Evolutionary conservation across 805 yeast genomes (phyloP), one percentile per base, ranked within the genome.

Genomic region (Hyphopichia homilentoma): DNA sequence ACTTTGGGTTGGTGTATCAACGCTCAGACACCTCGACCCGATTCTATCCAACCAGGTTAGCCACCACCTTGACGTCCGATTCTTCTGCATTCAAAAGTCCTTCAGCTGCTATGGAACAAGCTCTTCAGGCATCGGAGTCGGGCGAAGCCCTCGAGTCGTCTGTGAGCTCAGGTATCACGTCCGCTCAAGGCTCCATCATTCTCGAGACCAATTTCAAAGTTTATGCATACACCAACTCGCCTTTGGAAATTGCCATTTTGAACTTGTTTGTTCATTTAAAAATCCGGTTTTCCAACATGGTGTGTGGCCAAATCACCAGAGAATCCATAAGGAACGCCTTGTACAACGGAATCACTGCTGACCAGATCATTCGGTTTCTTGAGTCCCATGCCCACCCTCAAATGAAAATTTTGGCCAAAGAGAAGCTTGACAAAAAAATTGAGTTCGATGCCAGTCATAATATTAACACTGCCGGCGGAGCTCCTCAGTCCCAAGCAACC

Each of bases 341-440:
- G 23, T 54, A 68, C 25, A 86, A 84, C 47, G 98, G 98, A 18
- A 93, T 93, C 47, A 84, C 96, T 0, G 90, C 97, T 0, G 96
- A 88, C 23, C 98, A 93, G 54, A 85, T 93, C 45, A 83, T 93
- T 39, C 77, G 86, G 42, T 93, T 90, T 53, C 59, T 93, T 27
- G 88, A 86, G 41, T 75, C 88, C 0, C 96, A 93, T 65, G 96
- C 97, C 0, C 97, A 90, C 60, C 84, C 94, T 2, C 95, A 88
- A 53, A 84, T 90, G 93, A 64, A 78, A 34, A 70, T 81, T 31
- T 51, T 75, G 25, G 93, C 90, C 0, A 86, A 83, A 43, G 87
- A 79, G 32, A 74, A 64, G 33, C 52, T 80, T 24, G 79, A 76
- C 38, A 83, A 81, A 47, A 81, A 81, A 52, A 53, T 78, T 32